A percentile compares a stretch with the other conserved stretches of the same genome.
phyloP scores from a whole-genome alignment of 495 filamentous ascomycete genomes.

The Neurospora pannonica region DNA sequence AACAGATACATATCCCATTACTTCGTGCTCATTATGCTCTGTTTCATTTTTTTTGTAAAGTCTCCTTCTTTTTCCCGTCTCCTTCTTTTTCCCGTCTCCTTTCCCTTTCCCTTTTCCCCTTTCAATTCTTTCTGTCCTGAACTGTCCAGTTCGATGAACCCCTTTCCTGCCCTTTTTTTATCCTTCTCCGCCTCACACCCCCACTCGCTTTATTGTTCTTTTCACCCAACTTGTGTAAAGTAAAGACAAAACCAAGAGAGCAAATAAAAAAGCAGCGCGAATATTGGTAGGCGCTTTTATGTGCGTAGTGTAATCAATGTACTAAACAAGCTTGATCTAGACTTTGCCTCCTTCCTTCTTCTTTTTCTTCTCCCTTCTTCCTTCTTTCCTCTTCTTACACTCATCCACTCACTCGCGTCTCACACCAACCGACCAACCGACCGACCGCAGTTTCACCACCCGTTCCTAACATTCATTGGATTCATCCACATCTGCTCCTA shows the following conservation, averaged over 20 bases:
- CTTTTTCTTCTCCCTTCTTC: neutral
- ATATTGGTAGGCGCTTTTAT: neutral
- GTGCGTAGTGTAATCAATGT: neutral
- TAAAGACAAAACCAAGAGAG: neutral
- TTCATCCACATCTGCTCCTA: neutral
- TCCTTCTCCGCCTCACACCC: neutral
- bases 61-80: neutral
- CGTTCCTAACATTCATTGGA: neutral
- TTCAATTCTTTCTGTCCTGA: too few relatives aligned
- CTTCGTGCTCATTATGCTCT: neutral
- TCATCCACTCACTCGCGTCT: neutral
- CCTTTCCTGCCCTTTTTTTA: neutral
- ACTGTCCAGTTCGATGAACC: too few relatives aligned
- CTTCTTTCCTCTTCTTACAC: neutral
- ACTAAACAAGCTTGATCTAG: neutral
- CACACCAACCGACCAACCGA: neutral
- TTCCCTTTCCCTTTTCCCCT: too few relatives aligned
- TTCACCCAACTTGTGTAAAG: neutral
- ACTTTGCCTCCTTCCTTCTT: neutral
- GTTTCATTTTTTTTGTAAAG: neutral
- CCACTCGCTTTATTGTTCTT: neutral
- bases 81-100: too few relatives aligned
- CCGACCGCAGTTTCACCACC: neutral
- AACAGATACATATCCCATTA: neutral
- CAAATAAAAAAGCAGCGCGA: neutral